A percentile compares a stretch with the other conserved stretches of the same genome.
phyloP scores from a whole-genome alignment of 345 rosid genomes.

The Excoecaria agallocha region DNA sequence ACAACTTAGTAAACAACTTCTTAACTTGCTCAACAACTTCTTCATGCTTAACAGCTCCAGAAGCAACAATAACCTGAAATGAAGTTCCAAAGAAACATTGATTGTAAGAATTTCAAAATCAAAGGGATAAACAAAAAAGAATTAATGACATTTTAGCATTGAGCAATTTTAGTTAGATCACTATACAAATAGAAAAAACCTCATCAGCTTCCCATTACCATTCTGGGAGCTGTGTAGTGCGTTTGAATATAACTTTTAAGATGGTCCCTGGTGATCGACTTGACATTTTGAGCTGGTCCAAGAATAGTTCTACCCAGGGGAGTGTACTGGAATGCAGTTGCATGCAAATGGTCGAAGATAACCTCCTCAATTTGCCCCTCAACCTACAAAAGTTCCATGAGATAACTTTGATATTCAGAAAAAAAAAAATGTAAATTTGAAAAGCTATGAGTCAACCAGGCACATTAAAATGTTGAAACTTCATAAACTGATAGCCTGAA shows the following conservation, averaged over 20 bases:
- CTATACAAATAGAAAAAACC: neutral
- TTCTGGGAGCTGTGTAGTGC: slow-evolving; percentile 97
- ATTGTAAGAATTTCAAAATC: neutral
- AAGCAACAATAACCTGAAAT: slow-evolving; percentile 80
- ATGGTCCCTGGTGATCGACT: slow-evolving; percentile 68
- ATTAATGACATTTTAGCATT: neutral
- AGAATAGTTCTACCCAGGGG: slow-evolving; percentile 94
- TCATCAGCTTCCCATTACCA: slow-evolving; percentile 45
- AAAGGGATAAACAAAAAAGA: neutral
- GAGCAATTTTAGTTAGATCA: neutral
- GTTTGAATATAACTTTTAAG: slow-evolving; percentile 81
- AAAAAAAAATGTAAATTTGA: neutral
- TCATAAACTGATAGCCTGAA: neutral
- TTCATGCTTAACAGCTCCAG: slow-evolving; percentile 99
- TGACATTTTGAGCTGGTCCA: slow-evolving; percentile 84
- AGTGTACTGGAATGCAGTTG: slow-evolving; percentile 91
- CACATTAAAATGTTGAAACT: neutral
- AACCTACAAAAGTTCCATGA: slow-evolving; percentile 45
- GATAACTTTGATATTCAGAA: neutral
- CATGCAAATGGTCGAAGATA: slow-evolving; percentile 93
- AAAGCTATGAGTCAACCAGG: neutral
- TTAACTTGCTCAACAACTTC: slow-evolving; percentile 88
- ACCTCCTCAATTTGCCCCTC: slow-evolving; percentile 94
- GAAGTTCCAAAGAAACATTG: slow-evolving; percentile 11
- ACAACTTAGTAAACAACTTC: slow-evolving; percentile 74